phyloP scores from a whole-genome alignment of 2,329 filamentous ascomycete species.

The Ophiostoma perfectum region DNA sequence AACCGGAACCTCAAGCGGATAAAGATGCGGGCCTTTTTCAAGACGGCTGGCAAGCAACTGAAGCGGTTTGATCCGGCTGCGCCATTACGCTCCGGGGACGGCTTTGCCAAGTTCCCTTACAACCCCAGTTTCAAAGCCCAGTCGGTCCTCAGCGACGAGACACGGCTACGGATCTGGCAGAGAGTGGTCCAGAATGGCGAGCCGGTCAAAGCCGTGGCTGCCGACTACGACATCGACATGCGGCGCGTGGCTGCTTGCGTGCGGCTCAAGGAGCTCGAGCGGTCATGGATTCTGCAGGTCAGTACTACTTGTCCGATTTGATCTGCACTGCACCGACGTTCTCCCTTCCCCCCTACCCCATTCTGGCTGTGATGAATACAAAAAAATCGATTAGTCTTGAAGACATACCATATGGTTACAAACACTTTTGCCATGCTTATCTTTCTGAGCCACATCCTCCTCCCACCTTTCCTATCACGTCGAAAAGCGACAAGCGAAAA shows the following conservation, averaged over 20 bases:
- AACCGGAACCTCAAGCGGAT: slow-evolving; percentile 1
- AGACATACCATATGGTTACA: slow-evolving; percentile 89
- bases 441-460: slow-evolving; percentile 54
- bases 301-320: slow-evolving; percentile 34
- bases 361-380: slow-evolving; percentile 46
- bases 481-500: too few species aligned
- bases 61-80: not conserved
- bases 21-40: not conserved
- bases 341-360: slow-evolving; percentile 18
- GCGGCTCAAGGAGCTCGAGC: slow-evolving; percentile 79
- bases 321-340: not conserved
- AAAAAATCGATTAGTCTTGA: slow-evolving; percentile 98
- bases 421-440: slow-evolving; percentile 42
- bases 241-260: slow-evolving; percentile 80
- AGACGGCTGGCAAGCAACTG: not conserved
- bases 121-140: slow-evolving; percentile 68
- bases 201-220: slow-evolving; percentile 70
- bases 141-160: slow-evolving; percentile 65
- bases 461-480: not conserved
- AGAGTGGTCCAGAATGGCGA: slow-evolving; percentile 61
- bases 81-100: not conserved
- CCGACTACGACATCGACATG: slow-evolving; percentile 72
- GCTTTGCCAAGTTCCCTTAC: slow-evolving; percentile 52
- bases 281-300: slow-evolving; percentile 70
- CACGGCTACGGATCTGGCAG: slow-evolving; percentile 68